phyloP scores from a whole-genome alignment of 2,329 filamentous ascomycete species.

The Pseudogymnoascus sp. region DNA sequence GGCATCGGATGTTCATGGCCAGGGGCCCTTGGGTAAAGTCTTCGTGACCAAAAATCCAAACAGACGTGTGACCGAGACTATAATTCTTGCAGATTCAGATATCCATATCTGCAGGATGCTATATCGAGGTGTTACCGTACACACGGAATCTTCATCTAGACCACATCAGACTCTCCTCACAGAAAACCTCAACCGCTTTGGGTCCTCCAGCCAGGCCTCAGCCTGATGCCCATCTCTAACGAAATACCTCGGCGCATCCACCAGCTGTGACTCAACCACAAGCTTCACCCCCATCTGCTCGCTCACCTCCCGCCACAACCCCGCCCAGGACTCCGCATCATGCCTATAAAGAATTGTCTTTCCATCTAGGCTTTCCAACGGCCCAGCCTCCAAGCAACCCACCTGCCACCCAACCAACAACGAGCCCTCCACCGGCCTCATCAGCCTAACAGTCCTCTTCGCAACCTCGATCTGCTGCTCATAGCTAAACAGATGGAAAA shows the following conservation, averaged over 20 bases:
- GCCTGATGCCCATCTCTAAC: not conserved
- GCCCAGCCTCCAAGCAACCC: conserved; percentile 16
- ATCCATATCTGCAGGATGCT: not conserved
- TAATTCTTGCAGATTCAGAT: not conserved
- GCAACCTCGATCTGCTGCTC: conserved; percentile 31
- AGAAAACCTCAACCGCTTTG: not conserved
- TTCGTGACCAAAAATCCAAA: not conserved
- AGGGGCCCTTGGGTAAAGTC: not conserved
- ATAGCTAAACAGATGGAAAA: conserved; percentile 37
- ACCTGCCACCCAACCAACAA: conserved; percentile 33
- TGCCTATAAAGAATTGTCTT: not conserved
- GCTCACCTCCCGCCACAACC: not conserved
- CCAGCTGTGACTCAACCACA: not conserved
- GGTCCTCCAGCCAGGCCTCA: not conserved
- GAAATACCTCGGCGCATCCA: not conserved
- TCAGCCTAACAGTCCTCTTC: conserved; percentile 16
- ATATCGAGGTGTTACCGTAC: not conserved
- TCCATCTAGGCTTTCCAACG: not conserved
- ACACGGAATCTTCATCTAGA: not conserved
- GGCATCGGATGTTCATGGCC: not conserved
- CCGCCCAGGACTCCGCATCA: not conserved
- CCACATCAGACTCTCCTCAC: not conserved
- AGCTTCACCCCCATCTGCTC: not conserved
- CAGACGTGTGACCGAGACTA: not conserved
- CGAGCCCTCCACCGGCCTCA: conserved; percentile 22